Conservation (phyloP, 2,329 filamentous ascomycete genomes). For the Apiospora rasikravindrae region DNA sequence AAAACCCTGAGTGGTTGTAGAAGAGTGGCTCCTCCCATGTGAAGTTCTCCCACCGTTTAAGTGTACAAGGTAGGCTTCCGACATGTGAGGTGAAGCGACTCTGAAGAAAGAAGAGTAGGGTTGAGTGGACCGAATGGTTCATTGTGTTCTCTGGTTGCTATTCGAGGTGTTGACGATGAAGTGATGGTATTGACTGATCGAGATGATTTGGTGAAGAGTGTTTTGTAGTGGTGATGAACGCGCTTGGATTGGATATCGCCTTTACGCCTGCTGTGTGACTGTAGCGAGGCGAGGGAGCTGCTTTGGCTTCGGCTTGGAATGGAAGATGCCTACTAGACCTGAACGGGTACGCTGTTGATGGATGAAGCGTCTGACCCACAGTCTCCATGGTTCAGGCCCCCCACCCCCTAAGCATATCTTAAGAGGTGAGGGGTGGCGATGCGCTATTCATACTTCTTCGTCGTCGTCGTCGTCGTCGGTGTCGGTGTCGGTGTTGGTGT, state of each 20-base stretch:
- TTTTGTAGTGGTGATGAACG: neutral
- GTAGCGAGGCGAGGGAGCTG: slow-evolving; percentile 17
- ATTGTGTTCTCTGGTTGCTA: neutral
- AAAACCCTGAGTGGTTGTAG: neutral
- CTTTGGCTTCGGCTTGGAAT: slow-evolving; percentile 19
- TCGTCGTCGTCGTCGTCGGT: neutral
- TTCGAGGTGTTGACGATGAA: no score
- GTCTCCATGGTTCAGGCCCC: slow-evolving; percentile 20
- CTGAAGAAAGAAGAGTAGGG: no score
- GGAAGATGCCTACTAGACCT: slow-evolving; percentile 20
- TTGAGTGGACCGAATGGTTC: no score
- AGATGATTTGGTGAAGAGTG: neutral
- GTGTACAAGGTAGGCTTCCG: neutral
- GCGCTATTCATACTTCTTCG: neutral
- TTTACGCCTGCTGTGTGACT: slow-evolving; percentile 8
- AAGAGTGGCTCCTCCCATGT: no score
- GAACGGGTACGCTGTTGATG: slow-evolving; percentile 20
- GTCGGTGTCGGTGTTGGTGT: no score
- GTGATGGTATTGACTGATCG: neutral
- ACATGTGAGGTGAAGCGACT: neutral
- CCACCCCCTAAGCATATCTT: neutral
- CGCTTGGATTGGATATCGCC: neutral
- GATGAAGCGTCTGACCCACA: slow-evolving; percentile 20
- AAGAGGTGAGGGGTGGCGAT: neutral
- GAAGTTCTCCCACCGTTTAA: no score